phyloP scores from a whole-genome alignment of 106 monocot genomes.

The Platanthera guangdongensis region DNA sequence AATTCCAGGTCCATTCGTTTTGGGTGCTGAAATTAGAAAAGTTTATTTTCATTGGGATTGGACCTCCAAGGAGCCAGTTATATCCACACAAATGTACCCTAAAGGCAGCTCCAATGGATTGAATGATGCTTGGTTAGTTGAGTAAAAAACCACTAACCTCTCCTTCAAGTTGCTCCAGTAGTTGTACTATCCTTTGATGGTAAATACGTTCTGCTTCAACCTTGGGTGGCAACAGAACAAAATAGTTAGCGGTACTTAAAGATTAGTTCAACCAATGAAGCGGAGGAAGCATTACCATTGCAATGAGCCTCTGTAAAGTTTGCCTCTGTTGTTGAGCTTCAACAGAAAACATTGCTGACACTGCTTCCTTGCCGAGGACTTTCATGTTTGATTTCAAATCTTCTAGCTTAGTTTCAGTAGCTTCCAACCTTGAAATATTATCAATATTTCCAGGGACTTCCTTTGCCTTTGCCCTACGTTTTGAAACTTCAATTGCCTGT shows the following conservation, averaged over 20 bases:
- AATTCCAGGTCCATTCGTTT: too few relatives aligned
- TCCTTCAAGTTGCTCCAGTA: slow-evolving; percentile 82
- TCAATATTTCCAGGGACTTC: slow-evolving; percentile 72
- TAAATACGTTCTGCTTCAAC: slow-evolving; percentile 79
- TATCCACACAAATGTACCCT: background rate
- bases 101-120: background rate
- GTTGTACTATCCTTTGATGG: slow-evolving; percentile 74
- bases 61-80: too few relatives aligned
- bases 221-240: slow-evolving; percentile 25
- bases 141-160: slow-evolving; percentile 33
- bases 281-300: slow-evolving; percentile 46
- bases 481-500: slow-evolving; percentile 91
- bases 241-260: background rate
- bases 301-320: slow-evolving; percentile 75
- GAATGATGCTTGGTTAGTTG: background rate
- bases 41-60: too few relatives aligned
- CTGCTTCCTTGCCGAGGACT: slow-evolving; percentile 79
- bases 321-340: slow-evolving; percentile 89
- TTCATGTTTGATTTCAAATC: slow-evolving; percentile 87
- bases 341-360: slow-evolving; percentile 78
- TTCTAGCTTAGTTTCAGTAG: slow-evolving; percentile 73
- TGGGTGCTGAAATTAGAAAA: too few relatives aligned
- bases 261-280: background rate
- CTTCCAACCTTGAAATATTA: slow-evolving; percentile 63
- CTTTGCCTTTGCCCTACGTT: slow-evolving; percentile 68